phyloP scores from a whole-genome alignment of 768 basidiomycete species.

The Rhodotorula diobovata region DNA sequence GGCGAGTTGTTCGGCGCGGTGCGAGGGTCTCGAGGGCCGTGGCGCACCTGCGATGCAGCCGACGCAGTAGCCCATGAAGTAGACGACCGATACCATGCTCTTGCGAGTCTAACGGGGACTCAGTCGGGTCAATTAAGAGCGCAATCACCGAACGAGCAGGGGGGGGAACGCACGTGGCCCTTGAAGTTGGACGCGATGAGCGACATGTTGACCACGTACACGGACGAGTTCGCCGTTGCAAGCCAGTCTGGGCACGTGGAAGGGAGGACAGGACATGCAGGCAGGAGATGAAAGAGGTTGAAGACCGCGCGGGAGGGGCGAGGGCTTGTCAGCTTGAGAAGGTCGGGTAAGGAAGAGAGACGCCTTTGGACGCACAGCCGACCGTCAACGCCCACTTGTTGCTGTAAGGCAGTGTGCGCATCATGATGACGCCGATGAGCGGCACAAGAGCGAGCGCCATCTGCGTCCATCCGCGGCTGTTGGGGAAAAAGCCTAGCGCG shows the following conservation, averaged over 20 bases:
- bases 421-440: slow-evolving; percentile 34
- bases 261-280: too few species aligned
- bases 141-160: too few species aligned
- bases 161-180: slow-evolving; percentile 33
- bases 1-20: too few species aligned
- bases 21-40: background rate
- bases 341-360: background rate
- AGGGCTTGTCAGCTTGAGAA: background rate
- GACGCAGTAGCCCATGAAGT: slow-evolving; percentile 2
- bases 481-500: slow-evolving; percentile 8
- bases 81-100: slow-evolving; percentile 31
- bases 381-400: slow-evolving; percentile 22
- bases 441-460: slow-evolving; percentile 33
- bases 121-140: background rate
- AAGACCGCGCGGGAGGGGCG: background rate
- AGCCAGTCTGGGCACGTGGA: background rate
- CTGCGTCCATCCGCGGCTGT: slow-evolving; percentile 31
- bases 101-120: background rate
- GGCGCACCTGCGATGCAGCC: slow-evolving; percentile 20
- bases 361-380: slow-evolving; percentile 22
- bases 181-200: slow-evolving; percentile 39
- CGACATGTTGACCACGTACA: slow-evolving; percentile 40
- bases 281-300: too few species aligned
- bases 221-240: slow-evolving; percentile 31
- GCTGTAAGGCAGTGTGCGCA: slow-evolving; percentile 34